Conservation (phyloP, 805 yeast species). For the Dipodascus albidus region DNA sequence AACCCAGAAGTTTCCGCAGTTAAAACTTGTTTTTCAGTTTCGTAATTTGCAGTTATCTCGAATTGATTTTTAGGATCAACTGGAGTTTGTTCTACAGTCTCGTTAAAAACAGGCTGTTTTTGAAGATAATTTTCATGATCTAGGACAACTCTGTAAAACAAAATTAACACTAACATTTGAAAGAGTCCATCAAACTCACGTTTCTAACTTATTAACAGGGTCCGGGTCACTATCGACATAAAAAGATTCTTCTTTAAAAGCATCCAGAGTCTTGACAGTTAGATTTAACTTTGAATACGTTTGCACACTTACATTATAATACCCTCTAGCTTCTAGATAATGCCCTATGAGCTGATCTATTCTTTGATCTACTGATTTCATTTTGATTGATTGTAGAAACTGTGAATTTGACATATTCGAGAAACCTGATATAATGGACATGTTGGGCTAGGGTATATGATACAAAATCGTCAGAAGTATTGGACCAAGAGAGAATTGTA, state of each 20-base stretch:
- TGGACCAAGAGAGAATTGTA: no score
- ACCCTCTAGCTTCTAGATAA: not conserved
- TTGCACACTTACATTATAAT: not conserved
- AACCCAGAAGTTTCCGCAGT: not conserved
- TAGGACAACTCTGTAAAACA: not conserved
- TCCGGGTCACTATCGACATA: not conserved
- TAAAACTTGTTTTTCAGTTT: not conserved
- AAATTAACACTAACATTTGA: not conserved
- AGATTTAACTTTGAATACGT: not conserved
- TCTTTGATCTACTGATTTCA: not conserved
- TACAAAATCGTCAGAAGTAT: no score
- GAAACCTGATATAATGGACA: not conserved
- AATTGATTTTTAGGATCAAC: not conserved
- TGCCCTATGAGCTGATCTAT: not conserved
- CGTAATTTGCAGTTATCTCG: not conserved
- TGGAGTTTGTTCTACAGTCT: not conserved
- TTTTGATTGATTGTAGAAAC: no score
- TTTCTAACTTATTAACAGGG: not conserved
- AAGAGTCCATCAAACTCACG: not conserved
- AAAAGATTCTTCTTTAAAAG: not conserved
- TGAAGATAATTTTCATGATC: not conserved
- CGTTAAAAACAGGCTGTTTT: not conserved
- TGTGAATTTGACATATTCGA: no score
- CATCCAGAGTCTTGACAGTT: slow-evolving; percentile 1
- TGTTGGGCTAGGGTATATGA: not conserved